A percentile compares a stretch with the other conserved stretches of the same genome.
Evolutionary conservation across 2,329 filamentous ascomycete species (phyloP).

Genomic region (Penicillium brevicompactum): DNA sequence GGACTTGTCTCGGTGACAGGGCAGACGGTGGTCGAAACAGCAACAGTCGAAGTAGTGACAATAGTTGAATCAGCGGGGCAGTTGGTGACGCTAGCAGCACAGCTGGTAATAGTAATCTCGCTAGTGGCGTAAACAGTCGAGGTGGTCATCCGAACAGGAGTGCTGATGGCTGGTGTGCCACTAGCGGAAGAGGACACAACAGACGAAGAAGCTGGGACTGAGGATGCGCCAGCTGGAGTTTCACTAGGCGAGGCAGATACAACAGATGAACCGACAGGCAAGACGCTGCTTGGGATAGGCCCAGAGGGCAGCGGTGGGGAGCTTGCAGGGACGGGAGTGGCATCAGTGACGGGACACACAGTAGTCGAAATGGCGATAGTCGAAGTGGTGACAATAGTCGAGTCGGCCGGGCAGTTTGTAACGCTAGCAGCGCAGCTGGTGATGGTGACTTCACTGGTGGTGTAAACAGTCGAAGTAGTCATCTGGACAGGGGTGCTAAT

Average conservation of each 20-base stretch:
- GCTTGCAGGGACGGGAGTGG: conserved; percentile 3
- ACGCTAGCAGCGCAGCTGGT: conserved; percentile 44
- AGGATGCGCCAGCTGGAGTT: not conserved
- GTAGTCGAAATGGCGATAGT: conserved; percentile 62
- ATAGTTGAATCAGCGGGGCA: conserved; percentile 55
- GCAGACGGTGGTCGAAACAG: conserved; percentile 63
- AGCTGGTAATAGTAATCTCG: conserved; percentile 43
- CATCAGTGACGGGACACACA: conserved; percentile 54
- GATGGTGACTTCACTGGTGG: conserved; percentile 40
- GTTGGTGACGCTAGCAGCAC: conserved; percentile 44
- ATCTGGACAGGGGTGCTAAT: conserved; percentile 17
- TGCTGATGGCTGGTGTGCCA: not conserved
- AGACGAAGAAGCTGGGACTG: not conserved
- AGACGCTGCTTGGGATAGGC: not conserved
- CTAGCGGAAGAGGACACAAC: not conserved
- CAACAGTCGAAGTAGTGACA: conserved; percentile 57
- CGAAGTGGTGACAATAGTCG: conserved; percentile 54
- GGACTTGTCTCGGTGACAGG: conserved; percentile 42
- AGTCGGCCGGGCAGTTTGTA: conserved; percentile 55
- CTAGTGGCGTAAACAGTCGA: conserved; percentile 43
- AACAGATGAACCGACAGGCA: not conserved
- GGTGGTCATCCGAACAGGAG: conserved; percentile 32
- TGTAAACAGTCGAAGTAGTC: conserved; percentile 43
- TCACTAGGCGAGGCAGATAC: not conserved
- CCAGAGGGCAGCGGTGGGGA: not conserved